Base-by-base conservation (phyloP, 2,329 filamentous ascomycete genomes). In the Exophiala dermatitidis region DNA sequence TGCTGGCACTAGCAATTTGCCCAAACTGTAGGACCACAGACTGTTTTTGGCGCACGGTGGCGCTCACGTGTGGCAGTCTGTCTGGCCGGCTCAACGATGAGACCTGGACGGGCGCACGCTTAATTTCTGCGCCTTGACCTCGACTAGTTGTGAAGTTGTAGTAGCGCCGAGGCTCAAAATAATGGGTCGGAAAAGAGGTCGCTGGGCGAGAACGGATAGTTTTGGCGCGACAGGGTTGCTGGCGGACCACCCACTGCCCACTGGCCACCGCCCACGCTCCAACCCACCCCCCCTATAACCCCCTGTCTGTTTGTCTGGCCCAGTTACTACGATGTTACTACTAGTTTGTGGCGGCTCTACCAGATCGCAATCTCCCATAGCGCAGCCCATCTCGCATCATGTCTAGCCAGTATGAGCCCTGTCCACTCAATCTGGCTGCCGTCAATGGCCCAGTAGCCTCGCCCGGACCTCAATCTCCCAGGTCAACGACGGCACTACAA, bases 381-480 rank as follows among this genome's bases (percentile, higher is more conserved):
- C 50, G 43, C 44, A 52, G 42, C 12, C 29, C 28, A 45, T 45
- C 42, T 32, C 28, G 44, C 29, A 33, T 36, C 33, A 30, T 42
- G 34, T 28, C 48, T 37, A 50, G 41, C 28, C 30, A 47, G 19
- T 45, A 34, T 37, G 36, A 32, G 29, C 36, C 28, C 45, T 54
- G 52, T 49, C 52, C 36, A 43, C 46, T 43, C 41, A 41, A 50
- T 48, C 34, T 56, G 44, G 53, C 47, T 52, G 45, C 46, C 40
- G 41, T 53, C 44, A 51, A 37, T 29, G 26, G 28, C 34, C 40
- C 12, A 9, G 36, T 50, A 9, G 30, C 44, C 12, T 44, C 31
- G 50, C 29, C 53, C 53, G 47, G 28, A 7, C 49, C 37, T 51
- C 36, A 59, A 59, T 59, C 54, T 59, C 53, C 57, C 51, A 54